phyloP scores from a whole-genome alignment of 352 stramenopile genomes.

The Pythium periplocum region DNA sequence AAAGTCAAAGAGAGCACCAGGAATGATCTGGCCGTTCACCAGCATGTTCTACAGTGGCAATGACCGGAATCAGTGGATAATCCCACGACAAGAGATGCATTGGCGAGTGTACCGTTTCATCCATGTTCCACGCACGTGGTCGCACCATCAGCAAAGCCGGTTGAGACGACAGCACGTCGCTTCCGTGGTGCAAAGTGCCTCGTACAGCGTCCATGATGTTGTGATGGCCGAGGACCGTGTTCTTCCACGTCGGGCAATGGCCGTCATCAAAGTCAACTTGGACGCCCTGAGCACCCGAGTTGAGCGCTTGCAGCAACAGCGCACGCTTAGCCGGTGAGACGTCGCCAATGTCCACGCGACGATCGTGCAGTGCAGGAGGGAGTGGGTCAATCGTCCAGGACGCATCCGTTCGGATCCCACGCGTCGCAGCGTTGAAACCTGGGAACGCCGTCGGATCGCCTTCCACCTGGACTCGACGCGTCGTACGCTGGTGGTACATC shows the following conservation, averaged over 20 bases:
- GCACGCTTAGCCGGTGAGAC: slow-evolving; percentile 80
- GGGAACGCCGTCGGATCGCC: slow-evolving; percentile 63
- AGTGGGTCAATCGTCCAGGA: slow-evolving; percentile 56
- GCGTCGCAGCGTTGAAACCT: slow-evolving; percentile 77
- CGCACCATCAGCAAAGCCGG: slow-evolving; percentile 90
- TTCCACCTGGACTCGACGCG: slow-evolving; percentile 27
- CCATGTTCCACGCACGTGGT: slow-evolving; percentile 93
- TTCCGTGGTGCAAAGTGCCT: slow-evolving; percentile 31
- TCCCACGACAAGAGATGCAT: background rate
- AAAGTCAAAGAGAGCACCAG: slow-evolving; percentile 93
- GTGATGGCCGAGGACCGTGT: slow-evolving; percentile 86
- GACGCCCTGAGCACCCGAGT: slow-evolving; percentile 89
- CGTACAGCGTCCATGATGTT: slow-evolving; percentile 92
- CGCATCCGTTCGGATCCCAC: slow-evolving; percentile 53
- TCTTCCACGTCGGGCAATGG: slow-evolving; percentile 89
- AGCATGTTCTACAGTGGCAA: slow-evolving; percentile 67
- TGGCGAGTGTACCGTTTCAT: slow-evolving; percentile 71
- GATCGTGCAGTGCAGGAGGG: slow-evolving; percentile 75
- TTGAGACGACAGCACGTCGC: slow-evolving; percentile 18
- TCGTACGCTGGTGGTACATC: slow-evolving; percentile 58
- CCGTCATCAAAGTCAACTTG: slow-evolving; percentile 80
- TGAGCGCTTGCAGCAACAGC: slow-evolving; percentile 92
- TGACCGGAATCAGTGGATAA: background rate
- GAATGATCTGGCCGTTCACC: slow-evolving; percentile 84
- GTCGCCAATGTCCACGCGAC: slow-evolving; percentile 93